Evolutionary conservation across 805 yeast genomes (phyloP).

Genomic region (Priceomyces melissophilus): DNA sequence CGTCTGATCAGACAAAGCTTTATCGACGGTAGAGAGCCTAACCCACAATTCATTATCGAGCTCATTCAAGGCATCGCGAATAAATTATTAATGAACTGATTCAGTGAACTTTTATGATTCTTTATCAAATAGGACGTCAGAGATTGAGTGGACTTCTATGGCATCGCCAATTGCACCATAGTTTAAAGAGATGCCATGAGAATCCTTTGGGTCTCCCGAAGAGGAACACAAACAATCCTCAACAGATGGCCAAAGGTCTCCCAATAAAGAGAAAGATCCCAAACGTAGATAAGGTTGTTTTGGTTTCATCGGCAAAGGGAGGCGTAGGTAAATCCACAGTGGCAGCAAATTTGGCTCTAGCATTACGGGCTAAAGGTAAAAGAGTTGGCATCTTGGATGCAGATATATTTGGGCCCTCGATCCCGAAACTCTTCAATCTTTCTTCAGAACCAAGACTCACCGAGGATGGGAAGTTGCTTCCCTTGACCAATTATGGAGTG

Average conservation of each 20-base stretch:
- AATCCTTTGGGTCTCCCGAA: conserved; percentile 42
- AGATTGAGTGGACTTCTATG: not conserved
- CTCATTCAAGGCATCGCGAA: too few species aligned
- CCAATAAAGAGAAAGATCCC: conserved; percentile 56
- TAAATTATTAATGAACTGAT: too few species aligned
- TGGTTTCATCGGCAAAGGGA: conserved; percentile 76
- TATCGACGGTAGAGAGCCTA: too few species aligned
- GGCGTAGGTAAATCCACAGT: conserved; percentile 83
- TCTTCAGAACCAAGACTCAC: conserved; percentile 65
- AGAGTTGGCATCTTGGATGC: conserved; percentile 72
- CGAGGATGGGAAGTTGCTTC: conserved; percentile 52
- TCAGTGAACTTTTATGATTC: too few species aligned
- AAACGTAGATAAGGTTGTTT: conserved; percentile 57
- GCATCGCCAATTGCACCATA: not conserved
- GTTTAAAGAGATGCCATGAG: conserved; percentile 21
- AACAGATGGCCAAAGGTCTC: conserved; percentile 47
- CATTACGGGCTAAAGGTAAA: conserved; percentile 51
- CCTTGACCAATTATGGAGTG: conserved; percentile 69
- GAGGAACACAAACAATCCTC: conserved; percentile 18
- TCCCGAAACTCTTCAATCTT: conserved; percentile 69
- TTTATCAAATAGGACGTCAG: too few species aligned
- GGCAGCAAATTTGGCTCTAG: conserved; percentile 63
- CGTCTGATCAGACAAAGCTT: too few species aligned
- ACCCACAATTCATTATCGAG: too few species aligned
- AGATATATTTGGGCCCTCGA: conserved; percentile 81